A percentile compares a stretch with the other conserved stretches of the same genome.
phyloP scores from a whole-genome alignment of 371 early-diverging fungal genomes.

The Dentiscutata heterogama region DNA sequence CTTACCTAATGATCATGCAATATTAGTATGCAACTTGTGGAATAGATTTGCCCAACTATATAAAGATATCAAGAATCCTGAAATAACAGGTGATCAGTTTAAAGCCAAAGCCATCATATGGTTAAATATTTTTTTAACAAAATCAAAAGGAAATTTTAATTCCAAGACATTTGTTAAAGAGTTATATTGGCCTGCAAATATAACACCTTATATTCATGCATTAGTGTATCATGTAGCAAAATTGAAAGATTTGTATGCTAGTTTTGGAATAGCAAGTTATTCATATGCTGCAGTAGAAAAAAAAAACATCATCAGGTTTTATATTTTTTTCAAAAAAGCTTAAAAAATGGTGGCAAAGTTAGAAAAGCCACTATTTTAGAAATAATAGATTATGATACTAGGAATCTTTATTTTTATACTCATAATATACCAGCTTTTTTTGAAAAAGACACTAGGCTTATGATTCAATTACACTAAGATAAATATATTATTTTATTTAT shows the following conservation, averaged over 20 bases:
- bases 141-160: background rate
- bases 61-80: background rate
- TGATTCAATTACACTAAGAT: too few relatives aligned
- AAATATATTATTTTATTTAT: too few relatives aligned
- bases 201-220: background rate
- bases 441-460: too few relatives aligned
- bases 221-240: background rate
- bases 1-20: background rate
- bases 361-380: too few relatives aligned
- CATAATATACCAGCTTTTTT: too few relatives aligned
- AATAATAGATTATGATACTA: too few relatives aligned
- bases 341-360: background rate
- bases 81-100: background rate
- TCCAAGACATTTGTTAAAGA: background rate
- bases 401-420: too few relatives aligned
- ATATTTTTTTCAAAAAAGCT: slow-evolving; percentile 4
- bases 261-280: background rate
- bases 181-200: background rate
- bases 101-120: background rate
- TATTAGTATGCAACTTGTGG: background rate
- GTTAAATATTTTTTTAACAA: background rate
- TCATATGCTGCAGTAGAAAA: slow-evolving; percentile 8
- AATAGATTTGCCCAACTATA: background rate
- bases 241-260: background rate
- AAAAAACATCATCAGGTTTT: background rate